phyloP scores from a whole-genome alignment of 768 basidiomycete genomes.

The Hypsizygus marmoreus region DNA sequence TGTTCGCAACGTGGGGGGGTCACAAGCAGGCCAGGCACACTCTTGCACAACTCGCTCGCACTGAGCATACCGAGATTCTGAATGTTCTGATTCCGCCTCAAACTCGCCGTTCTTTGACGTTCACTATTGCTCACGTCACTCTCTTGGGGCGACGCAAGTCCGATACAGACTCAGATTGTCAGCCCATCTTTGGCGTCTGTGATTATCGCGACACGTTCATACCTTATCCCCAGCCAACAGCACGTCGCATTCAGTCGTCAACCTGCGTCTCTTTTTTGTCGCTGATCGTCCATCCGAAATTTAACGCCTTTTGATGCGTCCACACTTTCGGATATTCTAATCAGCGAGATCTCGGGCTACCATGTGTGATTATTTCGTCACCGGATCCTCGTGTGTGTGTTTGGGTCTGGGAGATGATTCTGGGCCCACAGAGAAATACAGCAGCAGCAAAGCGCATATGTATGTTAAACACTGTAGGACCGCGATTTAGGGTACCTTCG shows the following conservation, averaged over 20 bases:
- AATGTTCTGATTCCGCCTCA: slow-evolving; percentile 15
- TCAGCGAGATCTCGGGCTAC: slow-evolving; percentile 2
- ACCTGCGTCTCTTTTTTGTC: not conserved
- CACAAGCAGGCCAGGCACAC: slow-evolving; percentile 12
- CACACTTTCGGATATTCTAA: slow-evolving; percentile 14
- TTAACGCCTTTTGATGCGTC: not conserved
- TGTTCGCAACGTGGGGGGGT: slow-evolving; percentile 3
- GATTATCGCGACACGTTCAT: not conserved
- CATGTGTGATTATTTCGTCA: slow-evolving; percentile 8
- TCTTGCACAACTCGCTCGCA: slow-evolving; percentile 5
- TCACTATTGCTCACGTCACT: not conserved
- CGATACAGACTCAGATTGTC: slow-evolving; percentile 1
- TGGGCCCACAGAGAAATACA: too few relatives aligned
- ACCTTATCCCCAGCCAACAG: too few relatives aligned
- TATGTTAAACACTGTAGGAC: too few relatives aligned
- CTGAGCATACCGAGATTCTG: slow-evolving; percentile 13
- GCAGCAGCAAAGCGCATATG: too few relatives aligned
- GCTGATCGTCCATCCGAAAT: slow-evolving; percentile 6
- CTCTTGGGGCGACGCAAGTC: not conserved
- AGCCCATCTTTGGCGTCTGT: not conserved
- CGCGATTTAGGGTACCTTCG: slow-evolving; percentile 2
- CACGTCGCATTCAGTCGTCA: too few relatives aligned
- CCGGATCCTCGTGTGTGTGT: slow-evolving; percentile 5
- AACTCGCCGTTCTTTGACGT: slow-evolving; percentile 3
- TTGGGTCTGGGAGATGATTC: not conserved